Percentiles rank a stretch among this genome's conserved stretches.
Evolutionary conservation across 257 asterid genomes (phyloP).

Genomic region (Ehretia macrophylla): DNA sequence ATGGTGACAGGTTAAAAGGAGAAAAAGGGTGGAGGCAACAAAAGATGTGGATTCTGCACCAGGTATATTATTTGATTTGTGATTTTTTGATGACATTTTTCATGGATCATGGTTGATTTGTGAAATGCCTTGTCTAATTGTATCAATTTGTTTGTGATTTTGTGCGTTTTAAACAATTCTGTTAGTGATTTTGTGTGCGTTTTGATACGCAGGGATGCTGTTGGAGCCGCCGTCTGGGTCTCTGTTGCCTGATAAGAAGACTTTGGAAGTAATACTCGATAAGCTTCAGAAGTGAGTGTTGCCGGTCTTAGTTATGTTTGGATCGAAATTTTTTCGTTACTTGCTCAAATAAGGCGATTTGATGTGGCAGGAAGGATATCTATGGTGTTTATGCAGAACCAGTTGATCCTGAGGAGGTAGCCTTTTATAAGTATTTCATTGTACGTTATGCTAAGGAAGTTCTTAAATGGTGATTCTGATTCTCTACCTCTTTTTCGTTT

Average conservation of each 20-base stretch:
- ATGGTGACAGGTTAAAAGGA: slow-evolving; percentile 56
- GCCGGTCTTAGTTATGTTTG: neutral
- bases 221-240: slow-evolving; percentile 32
- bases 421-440: slow-evolving; percentile 3
- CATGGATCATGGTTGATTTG: neutral
- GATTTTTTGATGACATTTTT: neutral
- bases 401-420: slow-evolving; percentile 98
- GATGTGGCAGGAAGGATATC: slow-evolving; percentile 80
- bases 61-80: slow-evolving; percentile 32
- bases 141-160: neutral
- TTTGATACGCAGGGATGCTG: slow-evolving; percentile 57
- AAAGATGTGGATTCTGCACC: slow-evolving; percentile 55
- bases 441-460: slow-evolving; percentile 1
- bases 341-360: slow-evolving; percentile 5
- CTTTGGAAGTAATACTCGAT: slow-evolving; percentile 73
- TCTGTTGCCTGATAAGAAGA: slow-evolving; percentile 78
- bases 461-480: slow-evolving; percentile 14
- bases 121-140: no score
- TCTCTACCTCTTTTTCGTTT: slow-evolving; percentile 7
- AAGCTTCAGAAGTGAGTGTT: slow-evolving; percentile 86
- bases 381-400: slow-evolving; percentile 97
- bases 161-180: neutral
- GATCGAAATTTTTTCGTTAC: slow-evolving; percentile 2
- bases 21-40: slow-evolving; percentile 31
- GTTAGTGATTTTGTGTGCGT: slow-evolving; percentile 2